A percentile compares a stretch with the other conserved stretches of the same genome.
Evolutionary conservation across 2,329 filamentous ascomycete species (phyloP).

Genomic region (Leptographium flavum): DNA sequence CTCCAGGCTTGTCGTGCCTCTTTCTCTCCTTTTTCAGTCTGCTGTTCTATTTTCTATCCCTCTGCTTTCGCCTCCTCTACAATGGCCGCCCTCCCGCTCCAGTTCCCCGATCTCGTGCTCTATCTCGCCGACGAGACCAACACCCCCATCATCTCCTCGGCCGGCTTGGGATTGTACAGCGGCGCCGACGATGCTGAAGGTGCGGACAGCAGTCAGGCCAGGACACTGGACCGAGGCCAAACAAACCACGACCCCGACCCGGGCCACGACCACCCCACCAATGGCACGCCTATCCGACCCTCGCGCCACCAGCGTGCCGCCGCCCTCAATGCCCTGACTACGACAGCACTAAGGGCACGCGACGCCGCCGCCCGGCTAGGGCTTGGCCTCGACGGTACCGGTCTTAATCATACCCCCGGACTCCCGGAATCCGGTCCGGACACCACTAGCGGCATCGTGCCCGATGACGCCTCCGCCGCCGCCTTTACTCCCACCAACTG

Average conservation of each 20-base stretch:
- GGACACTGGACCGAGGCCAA: no score
- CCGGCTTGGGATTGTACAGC: background rate
- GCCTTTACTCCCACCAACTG: no score
- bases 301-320: constrained; percentile 18
- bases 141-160: constrained; percentile 42
- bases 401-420: no score
- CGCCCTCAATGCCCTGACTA: constrained; percentile 37
- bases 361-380: constrained; percentile 37
- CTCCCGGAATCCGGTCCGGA: no score
- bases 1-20: background rate
- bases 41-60: background rate
- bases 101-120: constrained; percentile 36
- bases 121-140: constrained; percentile 43
- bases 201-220: no score
- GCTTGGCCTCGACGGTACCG: constrained; percentile 30
- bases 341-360: constrained; percentile 36
- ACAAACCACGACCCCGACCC: no score
- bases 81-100: constrained; percentile 29
- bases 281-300: background rate
- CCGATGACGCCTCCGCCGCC: no score
- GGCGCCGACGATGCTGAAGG: background rate
- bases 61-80: background rate
- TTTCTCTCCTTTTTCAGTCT: background rate
- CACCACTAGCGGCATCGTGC: no score
- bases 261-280: no score